These are phyloP conservation scores for Sparassis latifolia DNA, from an alignment of 1,284 basidiomycete species.

Conservation along the genomic window DNA sequence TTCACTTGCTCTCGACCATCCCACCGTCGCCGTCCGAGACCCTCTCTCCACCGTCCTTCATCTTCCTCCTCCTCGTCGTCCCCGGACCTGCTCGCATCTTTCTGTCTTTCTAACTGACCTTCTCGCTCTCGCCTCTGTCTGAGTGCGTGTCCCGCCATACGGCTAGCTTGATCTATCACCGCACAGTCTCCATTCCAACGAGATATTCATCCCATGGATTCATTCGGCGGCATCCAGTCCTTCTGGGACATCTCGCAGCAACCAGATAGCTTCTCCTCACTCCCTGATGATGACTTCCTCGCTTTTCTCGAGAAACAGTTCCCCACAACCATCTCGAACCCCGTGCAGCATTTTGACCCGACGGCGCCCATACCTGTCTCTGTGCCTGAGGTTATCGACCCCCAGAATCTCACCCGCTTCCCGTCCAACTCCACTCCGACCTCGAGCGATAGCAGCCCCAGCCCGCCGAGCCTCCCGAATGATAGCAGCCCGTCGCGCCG, in stretches of 20 bases:
- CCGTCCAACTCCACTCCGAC: conserved; percentile 35
- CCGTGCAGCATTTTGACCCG: background rate
- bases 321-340: conserved; percentile 20
- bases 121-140: conserved; percentile 4
- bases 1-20: too few species aligned
- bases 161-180: background rate
- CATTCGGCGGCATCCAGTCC: conserved; percentile 28
- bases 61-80: too few species aligned
- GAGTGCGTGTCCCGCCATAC: background rate
- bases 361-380: conserved; percentile 19
- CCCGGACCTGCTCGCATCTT: too few species aligned
- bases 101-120: conserved; percentile 3
- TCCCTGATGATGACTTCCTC: conserved; percentile 73
- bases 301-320: conserved; percentile 73
- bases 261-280: conserved; percentile 49
- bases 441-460: conserved; percentile 65
- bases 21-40: too few species aligned
- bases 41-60: too few species aligned
- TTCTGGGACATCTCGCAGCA: conserved; percentile 67
- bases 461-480: conserved; percentile 48
- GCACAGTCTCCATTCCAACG: background rate
- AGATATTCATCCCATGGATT: conserved; percentile 24
- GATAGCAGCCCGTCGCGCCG: conserved; percentile 24
- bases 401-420: conserved; percentile 43
- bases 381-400: conserved; percentile 42